Conservation (phyloP, 306 rosid species). For the Carpinus viminea region DNA sequence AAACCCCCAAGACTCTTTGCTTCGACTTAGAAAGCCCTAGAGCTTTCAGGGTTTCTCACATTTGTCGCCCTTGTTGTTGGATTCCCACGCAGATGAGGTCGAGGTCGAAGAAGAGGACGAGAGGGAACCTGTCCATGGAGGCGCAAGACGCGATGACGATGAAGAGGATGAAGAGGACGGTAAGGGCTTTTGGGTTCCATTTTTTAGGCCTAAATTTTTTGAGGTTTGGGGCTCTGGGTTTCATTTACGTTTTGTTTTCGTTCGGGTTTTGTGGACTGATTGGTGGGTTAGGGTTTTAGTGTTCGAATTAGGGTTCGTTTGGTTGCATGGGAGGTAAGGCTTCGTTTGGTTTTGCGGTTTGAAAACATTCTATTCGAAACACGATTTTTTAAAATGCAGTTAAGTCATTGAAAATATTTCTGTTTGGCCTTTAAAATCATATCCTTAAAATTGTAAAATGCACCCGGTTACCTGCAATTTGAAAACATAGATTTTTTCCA, state of each 20-base stretch:
- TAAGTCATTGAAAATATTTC: too few relatives aligned
- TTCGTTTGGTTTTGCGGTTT: too few relatives aligned
- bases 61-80: conserved; percentile 20
- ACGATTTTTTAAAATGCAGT: too few relatives aligned
- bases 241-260: not conserved
- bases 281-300: conserved; percentile 25
- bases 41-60: conserved; percentile 10
- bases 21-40: not conserved
- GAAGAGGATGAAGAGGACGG: conserved; percentile 92
- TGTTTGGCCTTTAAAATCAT: too few relatives aligned
- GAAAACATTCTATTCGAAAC: too few relatives aligned
- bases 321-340: not conserved
- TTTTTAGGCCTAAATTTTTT: not conserved
- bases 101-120: conserved; percentile 76
- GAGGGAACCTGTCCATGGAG: conserved; percentile 62
- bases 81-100: conserved; percentile 61
- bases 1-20: not conserved
- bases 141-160: conserved; percentile 50
- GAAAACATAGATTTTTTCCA: too few relatives aligned
- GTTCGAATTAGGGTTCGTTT: conserved; percentile 14
- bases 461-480: too few relatives aligned
- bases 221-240: not conserved
- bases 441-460: too few relatives aligned
- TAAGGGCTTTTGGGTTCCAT: conserved; percentile 25
- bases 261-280: conserved; percentile 1